A percentile compares a stretch with the other conserved stretches of the same genome.
Evolutionary conservation across 1,284 basidiomycete species (phyloP).

Genomic region (Mrakiaceae sp.): DNA sequence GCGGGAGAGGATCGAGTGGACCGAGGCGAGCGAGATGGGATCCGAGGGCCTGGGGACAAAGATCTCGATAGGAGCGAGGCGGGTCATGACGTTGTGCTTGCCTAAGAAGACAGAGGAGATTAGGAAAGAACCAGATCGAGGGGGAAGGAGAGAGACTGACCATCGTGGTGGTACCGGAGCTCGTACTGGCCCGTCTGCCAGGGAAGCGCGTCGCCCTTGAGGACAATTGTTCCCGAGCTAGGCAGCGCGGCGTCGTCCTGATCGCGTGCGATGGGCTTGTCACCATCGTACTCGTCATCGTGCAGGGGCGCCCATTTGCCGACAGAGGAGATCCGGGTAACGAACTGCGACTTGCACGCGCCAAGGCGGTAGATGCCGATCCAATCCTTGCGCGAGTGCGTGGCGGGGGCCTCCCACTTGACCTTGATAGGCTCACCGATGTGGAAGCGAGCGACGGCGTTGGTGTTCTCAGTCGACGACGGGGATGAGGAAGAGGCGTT

Average conservation of each 20-base stretch:
- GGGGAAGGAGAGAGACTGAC: background rate
- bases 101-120: conserved; percentile 25
- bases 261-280: conserved; percentile 49
- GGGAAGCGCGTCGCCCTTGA: conserved; percentile 66
- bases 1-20: conserved; percentile 54
- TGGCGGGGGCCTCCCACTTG: conserved; percentile 73
- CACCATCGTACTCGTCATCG: conserved; percentile 85
- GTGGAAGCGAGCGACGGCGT: conserved; percentile 51
- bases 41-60: conserved; percentile 39
- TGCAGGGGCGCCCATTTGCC: conserved; percentile 91
- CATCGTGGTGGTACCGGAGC: conserved; percentile 69
- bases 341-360: conserved; percentile 65
- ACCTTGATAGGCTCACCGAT: conserved; percentile 82
- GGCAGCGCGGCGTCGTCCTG: conserved; percentile 6
- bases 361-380: conserved; percentile 68
- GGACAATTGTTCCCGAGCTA: conserved; percentile 54
- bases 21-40: conserved; percentile 48
- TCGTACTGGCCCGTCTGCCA: conserved; percentile 84
- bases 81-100: conserved; percentile 88
- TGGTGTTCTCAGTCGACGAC: conserved; percentile 25
- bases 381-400: conserved; percentile 93
- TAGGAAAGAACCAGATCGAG: background rate
- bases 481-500: conserved; percentile 28
- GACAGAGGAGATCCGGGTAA: conserved; percentile 75
- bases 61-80: conserved; percentile 74